Base-by-base conservation (phyloP, 1,284 basidiomycete genomes). In the Trametes hirsuta region DNA sequence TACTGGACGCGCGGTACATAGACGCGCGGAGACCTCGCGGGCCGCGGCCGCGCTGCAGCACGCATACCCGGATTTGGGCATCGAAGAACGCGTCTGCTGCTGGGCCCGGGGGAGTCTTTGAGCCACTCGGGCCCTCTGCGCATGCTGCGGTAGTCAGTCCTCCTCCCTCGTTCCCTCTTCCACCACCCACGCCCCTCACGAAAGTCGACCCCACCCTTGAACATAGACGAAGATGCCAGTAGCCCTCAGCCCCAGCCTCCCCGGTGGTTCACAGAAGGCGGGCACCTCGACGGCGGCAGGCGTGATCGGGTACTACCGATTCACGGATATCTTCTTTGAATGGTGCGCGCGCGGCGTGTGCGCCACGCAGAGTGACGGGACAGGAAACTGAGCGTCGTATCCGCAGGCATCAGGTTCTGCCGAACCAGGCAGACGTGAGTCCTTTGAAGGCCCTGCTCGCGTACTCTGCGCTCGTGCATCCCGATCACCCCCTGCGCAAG, bases 241-340 rank as follows among this genome's bases (percentile, higher is more conserved):
- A 8, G 18, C 58, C 3, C 42, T 41, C 34, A 52, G 40, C 18
- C 34, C 34, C 6, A 53, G 30, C 30, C 30, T 25, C 46, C 30
- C 51, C 5, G 49, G 21, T 36, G 49, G 21, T 36, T 39, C 21
- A 1, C 46, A 35, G 5, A 55, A 18, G 42, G 30, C 50, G 21
- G 48, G 41, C 18, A 18, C 37, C 46, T 15, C 15, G 18, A 15
- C 30, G n/a, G 35, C 21, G 44, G 8, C 1, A 5, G 47, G 42
- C 2, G 47, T 47, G 14, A 53, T 53, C 63, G 91, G 91, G 3
- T 93, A 88, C 69, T 93, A 92, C 71, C 78, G 90, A 49, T 92
- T 87, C 71, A 90, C 89, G 0, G 90, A 93, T 72, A 87, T 93
- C 50, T 87, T 84, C 81, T 91, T 85, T 51, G 79, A 90, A 71